Conservation (phyloP, 495 filamentous ascomycete genomes). For the Gamarada debralockiae region DNA sequence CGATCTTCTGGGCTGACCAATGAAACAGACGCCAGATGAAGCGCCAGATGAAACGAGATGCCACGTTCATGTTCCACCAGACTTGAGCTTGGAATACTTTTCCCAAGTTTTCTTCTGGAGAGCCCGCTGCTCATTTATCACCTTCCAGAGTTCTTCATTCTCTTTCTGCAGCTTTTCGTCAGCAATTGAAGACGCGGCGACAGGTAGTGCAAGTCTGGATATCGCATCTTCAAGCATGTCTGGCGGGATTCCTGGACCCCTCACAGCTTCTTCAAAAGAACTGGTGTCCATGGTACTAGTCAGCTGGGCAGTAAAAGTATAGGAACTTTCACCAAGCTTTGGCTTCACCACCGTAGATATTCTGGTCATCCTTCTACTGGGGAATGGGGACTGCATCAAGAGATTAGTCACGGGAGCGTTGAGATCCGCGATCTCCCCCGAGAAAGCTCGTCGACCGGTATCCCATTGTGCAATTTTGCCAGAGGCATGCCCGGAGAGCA, state of each 20-base stretch:
- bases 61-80: conserved; percentile 10
- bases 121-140: conserved; percentile 43
- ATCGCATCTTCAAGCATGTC: conserved; percentile 35
- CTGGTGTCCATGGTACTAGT: conserved; percentile 27
- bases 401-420: conserved; percentile 79
- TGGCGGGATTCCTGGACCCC: conserved; percentile 16
- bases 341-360: conserved; percentile 69
- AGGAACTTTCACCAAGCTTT: conserved; percentile 57
- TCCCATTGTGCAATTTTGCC: conserved; percentile 82
- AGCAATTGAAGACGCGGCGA: conserved; percentile 20
- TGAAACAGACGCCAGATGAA: conserved; percentile 10
- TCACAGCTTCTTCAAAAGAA: conserved; percentile 8
- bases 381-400: conserved; percentile 61
- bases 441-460: conserved; percentile 59
- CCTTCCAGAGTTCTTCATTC: conserved; percentile 48
- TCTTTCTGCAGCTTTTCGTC: conserved; percentile 42
- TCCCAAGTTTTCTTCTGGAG: conserved; percentile 45
- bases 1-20: conserved; percentile 1
- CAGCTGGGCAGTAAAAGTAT: conserved; percentile 66
- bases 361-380: conserved; percentile 40
- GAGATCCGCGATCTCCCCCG: conserved; percentile 58
- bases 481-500: conserved; percentile 77
- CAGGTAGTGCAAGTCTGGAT: conserved; percentile 29
- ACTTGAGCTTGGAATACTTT: conserved; percentile 31
- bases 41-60: conserved; percentile 8